Evolutionary conservation across 176 grass and related monocot species (phyloP).

Genomic region (Poa annua): DNA sequence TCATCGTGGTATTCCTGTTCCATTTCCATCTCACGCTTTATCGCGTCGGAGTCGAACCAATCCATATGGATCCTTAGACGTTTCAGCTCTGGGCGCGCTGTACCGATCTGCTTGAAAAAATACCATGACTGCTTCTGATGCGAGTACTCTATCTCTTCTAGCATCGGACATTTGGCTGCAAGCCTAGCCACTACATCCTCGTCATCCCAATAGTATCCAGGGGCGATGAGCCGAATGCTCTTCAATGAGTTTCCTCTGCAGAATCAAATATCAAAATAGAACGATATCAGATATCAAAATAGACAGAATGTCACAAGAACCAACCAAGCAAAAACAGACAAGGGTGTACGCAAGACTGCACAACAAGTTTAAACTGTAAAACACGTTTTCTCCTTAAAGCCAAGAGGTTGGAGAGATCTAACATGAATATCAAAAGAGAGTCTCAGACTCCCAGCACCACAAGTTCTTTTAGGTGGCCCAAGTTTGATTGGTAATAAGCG

Average conservation of each 20-base stretch:
- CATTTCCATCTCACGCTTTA: background rate
- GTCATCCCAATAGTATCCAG: background rate
- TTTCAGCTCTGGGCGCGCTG: slow-evolving; percentile 40
- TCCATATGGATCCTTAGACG: slow-evolving; percentile 31
- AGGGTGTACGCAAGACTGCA: background rate
- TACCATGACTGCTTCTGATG: background rate
- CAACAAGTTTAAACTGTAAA: background rate
- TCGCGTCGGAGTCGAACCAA: slow-evolving; percentile 9
- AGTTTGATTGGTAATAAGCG: background rate
- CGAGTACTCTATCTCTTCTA: slow-evolving; percentile 53
- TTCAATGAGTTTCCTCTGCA: slow-evolving; percentile 48
- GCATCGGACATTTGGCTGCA: slow-evolving; percentile 32
- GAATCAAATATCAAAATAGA: background rate
- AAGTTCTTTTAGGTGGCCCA: background rate
- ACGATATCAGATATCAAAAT: background rate
- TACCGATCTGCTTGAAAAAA: slow-evolving; percentile 28
- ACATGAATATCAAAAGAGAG: background rate
- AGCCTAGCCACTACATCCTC: slow-evolving; percentile 3
- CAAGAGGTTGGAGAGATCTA: background rate
- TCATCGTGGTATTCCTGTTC: background rate
- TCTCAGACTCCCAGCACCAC: background rate
- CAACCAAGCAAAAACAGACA: background rate
- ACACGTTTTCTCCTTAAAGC: background rate
- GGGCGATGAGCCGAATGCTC: slow-evolving; percentile 45
- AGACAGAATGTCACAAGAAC: background rate